These are phyloP conservation scores for Podila epicladia DNA, from an alignment of 192 early-diverging fungal genomes.

Conservation along the genomic window DNA sequence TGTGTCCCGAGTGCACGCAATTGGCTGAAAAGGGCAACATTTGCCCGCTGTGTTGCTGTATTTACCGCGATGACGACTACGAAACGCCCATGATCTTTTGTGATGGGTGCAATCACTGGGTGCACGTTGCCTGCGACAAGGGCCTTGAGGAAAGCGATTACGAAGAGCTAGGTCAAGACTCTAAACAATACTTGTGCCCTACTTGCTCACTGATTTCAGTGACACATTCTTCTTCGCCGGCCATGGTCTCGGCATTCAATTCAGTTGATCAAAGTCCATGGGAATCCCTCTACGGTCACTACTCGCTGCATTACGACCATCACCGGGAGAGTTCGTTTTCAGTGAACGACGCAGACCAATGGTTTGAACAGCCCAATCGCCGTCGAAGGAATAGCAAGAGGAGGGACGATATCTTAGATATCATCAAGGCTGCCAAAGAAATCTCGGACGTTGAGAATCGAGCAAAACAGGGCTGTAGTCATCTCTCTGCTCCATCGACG, in stretches of 20 bases:
- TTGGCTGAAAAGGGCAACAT: constrained; percentile 61
- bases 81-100: constrained; percentile 71
- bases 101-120: constrained; percentile 67
- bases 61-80: constrained; percentile 58
- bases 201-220: constrained; percentile 51
- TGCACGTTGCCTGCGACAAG: constrained; percentile 66
- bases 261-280: constrained; percentile 32
- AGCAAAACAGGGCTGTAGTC: constrained; percentile 5
- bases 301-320: neutral
- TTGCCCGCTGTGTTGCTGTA: constrained; percentile 65
- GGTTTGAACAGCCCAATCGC: neutral
- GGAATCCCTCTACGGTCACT: neutral
- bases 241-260: constrained; percentile 17
- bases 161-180: constrained; percentile 64
- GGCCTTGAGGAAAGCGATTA: constrained; percentile 60
- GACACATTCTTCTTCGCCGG: constrained; percentile 31
- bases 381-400: constrained; percentile 2
- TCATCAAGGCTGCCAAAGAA: constrained; percentile 41
- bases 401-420: constrained; percentile 43
- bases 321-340: constrained; percentile 3
- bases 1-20: constrained; percentile 63
- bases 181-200: constrained; percentile 68
- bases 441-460: constrained; percentile 38
- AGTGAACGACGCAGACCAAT: constrained; percentile 11
- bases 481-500: constrained; percentile 8